Percentiles rank a stretch among this genome's conserved stretches.
Evolutionary conservation across 1,139 yeast species (phyloP).

Genomic region (Protomyces inouyei): DNA sequence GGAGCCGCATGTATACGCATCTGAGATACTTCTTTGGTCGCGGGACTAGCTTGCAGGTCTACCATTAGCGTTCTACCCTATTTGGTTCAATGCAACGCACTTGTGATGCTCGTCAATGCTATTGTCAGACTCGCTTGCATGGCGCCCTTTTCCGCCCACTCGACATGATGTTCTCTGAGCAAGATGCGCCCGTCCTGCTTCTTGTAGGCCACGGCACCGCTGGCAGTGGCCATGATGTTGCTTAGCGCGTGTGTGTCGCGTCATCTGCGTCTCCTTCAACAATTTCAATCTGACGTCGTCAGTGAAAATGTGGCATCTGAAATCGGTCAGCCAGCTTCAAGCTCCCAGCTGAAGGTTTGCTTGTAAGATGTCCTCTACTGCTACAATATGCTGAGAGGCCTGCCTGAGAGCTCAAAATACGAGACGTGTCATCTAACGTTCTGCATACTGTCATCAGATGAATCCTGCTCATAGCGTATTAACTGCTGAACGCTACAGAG

Average conservation of each 20-base stretch:
- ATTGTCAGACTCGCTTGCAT: constrained; percentile 23
- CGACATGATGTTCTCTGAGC: constrained; percentile 22
- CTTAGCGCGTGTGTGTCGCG: not conserved
- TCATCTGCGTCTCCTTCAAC: not conserved
- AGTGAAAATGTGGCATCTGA: no score
- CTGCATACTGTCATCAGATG: no score
- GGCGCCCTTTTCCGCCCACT: constrained; percentile 25
- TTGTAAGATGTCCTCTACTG: no score
- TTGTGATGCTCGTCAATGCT: constrained; percentile 25
- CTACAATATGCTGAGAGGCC: no score
- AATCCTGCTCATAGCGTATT: no score
- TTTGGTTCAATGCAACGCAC: not conserved
- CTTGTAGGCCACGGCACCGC: constrained; percentile 19
- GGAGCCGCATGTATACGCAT: constrained; percentile 25
- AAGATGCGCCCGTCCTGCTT: constrained; percentile 20
- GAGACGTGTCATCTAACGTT: no score
- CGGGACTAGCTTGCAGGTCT: constrained; percentile 29
- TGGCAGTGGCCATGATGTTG: not conserved
- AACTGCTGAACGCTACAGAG: constrained; percentile 57
- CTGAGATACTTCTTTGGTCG: constrained; percentile 17
- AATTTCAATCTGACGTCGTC: no score
- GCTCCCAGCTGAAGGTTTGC: no score
- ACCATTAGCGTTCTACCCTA: not conserved
- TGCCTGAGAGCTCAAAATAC: no score
- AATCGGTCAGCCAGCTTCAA: no score